A percentile compares a stretch with the other conserved stretches of the same genome.
Evolutionary conservation across 257 asterid species (phyloP).

Genomic region (Oldenlandia corymbosa): DNA sequence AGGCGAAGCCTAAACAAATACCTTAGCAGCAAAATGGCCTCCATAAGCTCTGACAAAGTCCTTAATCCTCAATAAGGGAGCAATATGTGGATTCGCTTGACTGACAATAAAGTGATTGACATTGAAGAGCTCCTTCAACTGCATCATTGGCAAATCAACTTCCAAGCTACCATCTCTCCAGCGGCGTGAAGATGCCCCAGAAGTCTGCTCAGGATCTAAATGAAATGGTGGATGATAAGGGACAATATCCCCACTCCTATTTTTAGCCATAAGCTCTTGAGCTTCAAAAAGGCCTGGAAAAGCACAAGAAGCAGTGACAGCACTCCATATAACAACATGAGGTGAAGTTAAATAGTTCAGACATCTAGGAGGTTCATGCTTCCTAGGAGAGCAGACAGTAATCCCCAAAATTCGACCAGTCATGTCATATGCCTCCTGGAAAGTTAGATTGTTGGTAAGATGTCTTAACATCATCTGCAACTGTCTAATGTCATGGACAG

Average conservation of each 20-base stretch:
- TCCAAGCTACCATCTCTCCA: constrained; percentile 99
- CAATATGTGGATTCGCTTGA: constrained; percentile 96
- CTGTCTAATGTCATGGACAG: constrained; percentile 87
- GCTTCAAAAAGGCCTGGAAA: constrained; percentile 98
- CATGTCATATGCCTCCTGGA: constrained; percentile 98
- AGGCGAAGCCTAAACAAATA: constrained; percentile 12
- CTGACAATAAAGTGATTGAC: constrained; percentile 96
- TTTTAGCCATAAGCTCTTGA: constrained; percentile 95
- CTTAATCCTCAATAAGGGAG: constrained; percentile 83
- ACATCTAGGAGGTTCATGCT: constrained; percentile 97
- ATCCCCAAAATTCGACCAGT: constrained; percentile 85
- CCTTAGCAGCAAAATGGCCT: constrained; percentile 96
- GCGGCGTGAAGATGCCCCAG: constrained; percentile 58
- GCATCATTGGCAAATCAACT: constrained; percentile 95
- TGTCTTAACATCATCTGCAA: constrained; percentile 73
- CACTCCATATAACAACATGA: constrained; percentile 98
- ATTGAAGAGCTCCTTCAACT: constrained; percentile 90
- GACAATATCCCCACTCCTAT: constrained; percentile 82
- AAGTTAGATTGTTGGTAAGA: constrained; percentile 83
- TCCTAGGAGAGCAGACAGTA: constrained; percentile 94
- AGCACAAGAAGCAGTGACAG: constrained; percentile 95
- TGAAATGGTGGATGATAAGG: constrained; percentile 98
- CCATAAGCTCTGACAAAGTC: constrained; percentile 85
- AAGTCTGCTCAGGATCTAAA: constrained; percentile 72
- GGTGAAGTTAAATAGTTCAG: constrained; percentile 97